These are phyloP conservation scores for Linum trigynum DNA, from an alignment of 345 rosid genomes.

Conservation along the genomic window DNA sequence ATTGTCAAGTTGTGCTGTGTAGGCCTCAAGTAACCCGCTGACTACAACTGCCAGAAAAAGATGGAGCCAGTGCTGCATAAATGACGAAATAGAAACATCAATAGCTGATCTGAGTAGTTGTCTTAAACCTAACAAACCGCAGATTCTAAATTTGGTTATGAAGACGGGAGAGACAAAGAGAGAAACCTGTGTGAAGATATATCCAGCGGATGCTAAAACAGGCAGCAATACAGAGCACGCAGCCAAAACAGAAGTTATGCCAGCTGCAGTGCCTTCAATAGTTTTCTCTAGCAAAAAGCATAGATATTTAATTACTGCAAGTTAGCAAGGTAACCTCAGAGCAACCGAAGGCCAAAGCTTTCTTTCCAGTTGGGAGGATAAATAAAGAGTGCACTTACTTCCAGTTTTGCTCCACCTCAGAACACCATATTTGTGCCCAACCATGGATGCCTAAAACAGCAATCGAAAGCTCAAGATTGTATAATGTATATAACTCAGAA, in stretches of 20 bases:
- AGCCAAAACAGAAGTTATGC: constrained; percentile 73
- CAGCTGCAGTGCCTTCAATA: constrained; percentile 95
- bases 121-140: too few species aligned
- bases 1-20: constrained; percentile 85
- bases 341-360: background rate
- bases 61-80: constrained; percentile 79
- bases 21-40: constrained; percentile 89
- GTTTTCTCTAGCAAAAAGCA: constrained; percentile 61
- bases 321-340: constrained; percentile 12
- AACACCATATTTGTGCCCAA: constrained; percentile 92
- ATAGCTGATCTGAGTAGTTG: too few species aligned
- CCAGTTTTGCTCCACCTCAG: constrained; percentile 92
- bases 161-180: constrained; percentile 13
- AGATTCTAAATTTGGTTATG: too few species aligned
- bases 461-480: background rate
- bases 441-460: constrained; percentile 75
- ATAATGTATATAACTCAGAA: background rate
- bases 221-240: constrained; percentile 77
- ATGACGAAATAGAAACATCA: background rate
- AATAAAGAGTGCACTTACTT: constrained; percentile 34
- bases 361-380: background rate
- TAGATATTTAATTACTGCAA: constrained; percentile 7
- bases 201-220: constrained; percentile 74
- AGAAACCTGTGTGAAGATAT: constrained; percentile 53
- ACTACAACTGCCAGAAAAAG: constrained; percentile 61